phyloP scores from a whole-genome alignment of 805 yeast species.

The Yamadazyma sp. region DNA sequence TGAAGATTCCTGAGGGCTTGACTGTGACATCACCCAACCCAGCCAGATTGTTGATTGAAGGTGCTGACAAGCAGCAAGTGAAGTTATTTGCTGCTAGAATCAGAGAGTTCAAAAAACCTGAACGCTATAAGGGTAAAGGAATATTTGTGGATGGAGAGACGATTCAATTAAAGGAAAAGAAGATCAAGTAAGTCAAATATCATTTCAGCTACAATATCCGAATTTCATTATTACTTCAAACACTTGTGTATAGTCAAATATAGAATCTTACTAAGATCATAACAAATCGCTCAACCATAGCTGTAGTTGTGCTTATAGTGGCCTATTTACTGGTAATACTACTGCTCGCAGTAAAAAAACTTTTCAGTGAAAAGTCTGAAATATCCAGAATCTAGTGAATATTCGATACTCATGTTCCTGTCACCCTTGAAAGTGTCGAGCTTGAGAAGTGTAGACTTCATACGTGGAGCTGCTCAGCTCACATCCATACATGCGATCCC shows the following conservation, averaged over 20 bases:
- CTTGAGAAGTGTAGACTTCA: constrained; percentile 4
- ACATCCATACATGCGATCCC: constrained; percentile 55
- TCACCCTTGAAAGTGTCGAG: constrained; percentile 3
- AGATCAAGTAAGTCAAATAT: constrained; percentile 78
- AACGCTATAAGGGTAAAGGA: constrained; percentile 98
- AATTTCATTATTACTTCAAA: background rate
- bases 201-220: no score
- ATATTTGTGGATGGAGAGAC: constrained; percentile 90
- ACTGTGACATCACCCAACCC: constrained; percentile 79
- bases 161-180: constrained; percentile 85
- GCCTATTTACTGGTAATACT: no score
- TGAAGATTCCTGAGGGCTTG: constrained; percentile 75
- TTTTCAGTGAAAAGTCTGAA: constrained; percentile 2
- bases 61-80: constrained; percentile 84
- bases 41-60: constrained; percentile 81
- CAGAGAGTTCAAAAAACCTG: constrained; percentile 90
- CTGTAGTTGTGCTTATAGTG: no score
- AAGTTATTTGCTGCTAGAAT: constrained; percentile 84
- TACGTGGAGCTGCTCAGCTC: constrained; percentile 37
- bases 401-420: no score
- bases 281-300: no score
- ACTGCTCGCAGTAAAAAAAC: no score
- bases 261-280: no score
- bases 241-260: constrained; percentile 14
- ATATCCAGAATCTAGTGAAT: no score